Conservation (phyloP, 2,329 filamentous ascomycete genomes). For the Exophiala sideris region DNA sequence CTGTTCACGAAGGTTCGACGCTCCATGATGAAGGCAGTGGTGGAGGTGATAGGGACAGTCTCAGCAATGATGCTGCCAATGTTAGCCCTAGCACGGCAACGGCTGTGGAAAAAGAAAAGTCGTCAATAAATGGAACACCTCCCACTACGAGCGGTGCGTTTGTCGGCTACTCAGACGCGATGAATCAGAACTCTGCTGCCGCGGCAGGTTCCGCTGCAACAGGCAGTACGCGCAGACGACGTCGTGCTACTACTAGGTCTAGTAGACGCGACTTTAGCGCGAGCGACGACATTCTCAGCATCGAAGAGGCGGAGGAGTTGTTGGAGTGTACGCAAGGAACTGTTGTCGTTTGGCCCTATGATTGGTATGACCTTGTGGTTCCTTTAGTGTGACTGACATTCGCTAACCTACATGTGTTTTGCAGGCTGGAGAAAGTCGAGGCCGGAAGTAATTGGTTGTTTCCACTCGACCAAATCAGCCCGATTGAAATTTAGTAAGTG, state of each 20-base stretch:
- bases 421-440: constrained; percentile 79
- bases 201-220: not conserved
- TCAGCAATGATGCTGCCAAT: constrained; percentile 11
- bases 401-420: not conserved
- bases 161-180: constrained; percentile 19
- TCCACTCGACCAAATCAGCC: constrained; percentile 91
- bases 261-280: constrained; percentile 49
- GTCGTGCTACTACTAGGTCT: constrained; percentile 45
- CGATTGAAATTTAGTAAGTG: constrained; percentile 91
- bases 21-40: constrained; percentile 32
- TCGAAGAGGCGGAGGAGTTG: constrained; percentile 75
- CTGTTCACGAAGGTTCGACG: constrained; percentile 26
- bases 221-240: constrained; percentile 33
- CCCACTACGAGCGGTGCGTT: constrained; percentile 11
- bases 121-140: constrained; percentile 8
- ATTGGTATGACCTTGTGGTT: constrained; percentile 59
- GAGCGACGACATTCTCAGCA: constrained; percentile 71
- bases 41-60: constrained; percentile 19
- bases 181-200: constrained; percentile 16
- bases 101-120: constrained; percentile 20
- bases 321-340: constrained; percentile 80
- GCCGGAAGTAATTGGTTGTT: constrained; percentile 94
- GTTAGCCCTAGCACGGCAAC: constrained; percentile 17
- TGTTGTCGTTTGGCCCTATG: constrained; percentile 88
- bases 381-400: not conserved